phyloP scores from a whole-genome alignment of 2,329 filamentous ascomycete species.

The Xylariales sp. region DNA sequence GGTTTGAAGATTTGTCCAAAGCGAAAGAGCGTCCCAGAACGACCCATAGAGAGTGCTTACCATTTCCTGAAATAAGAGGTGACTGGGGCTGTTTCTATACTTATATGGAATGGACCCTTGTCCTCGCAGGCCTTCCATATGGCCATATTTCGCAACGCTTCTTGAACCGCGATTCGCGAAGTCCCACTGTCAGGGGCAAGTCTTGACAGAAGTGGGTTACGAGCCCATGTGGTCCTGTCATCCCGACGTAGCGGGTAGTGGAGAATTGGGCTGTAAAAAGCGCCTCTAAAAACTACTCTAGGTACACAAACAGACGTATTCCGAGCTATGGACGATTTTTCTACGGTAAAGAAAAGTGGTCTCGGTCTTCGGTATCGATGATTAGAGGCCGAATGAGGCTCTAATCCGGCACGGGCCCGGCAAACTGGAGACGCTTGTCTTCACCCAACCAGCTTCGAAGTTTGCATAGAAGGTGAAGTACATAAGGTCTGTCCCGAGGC shows the following conservation, averaged over 20 bases:
- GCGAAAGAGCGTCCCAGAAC: background rate
- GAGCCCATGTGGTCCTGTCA: slow-evolving; percentile 3
- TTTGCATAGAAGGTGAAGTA: background rate
- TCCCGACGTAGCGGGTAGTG: slow-evolving; percentile 4
- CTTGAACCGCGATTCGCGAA: no score
- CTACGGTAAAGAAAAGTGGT: background rate
- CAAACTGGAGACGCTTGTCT: slow-evolving; percentile 4
- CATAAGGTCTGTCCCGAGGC: no score
- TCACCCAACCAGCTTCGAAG: background rate
- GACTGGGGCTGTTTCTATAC: background rate
- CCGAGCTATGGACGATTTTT: background rate
- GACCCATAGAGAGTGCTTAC: background rate
- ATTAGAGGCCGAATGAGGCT: slow-evolving; percentile 4
- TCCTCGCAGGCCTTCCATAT: background rate
- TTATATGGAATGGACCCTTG: background rate
- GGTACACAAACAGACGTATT: slow-evolving; percentile 1
- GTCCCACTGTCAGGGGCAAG: background rate
- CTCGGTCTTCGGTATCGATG: slow-evolving; percentile 3
- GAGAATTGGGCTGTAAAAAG: slow-evolving; percentile 1
- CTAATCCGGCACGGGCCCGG: slow-evolving; percentile 3
- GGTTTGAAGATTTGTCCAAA: background rate
- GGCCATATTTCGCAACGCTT: no score
- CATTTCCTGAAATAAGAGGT: background rate
- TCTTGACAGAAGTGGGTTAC: slow-evolving; percentile 1
- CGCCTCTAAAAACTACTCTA: background rate